These are phyloP conservation scores for Trametes pubescens DNA, from an alignment of 1,284 basidiomycete genomes.

Conservation along the genomic window DNA sequence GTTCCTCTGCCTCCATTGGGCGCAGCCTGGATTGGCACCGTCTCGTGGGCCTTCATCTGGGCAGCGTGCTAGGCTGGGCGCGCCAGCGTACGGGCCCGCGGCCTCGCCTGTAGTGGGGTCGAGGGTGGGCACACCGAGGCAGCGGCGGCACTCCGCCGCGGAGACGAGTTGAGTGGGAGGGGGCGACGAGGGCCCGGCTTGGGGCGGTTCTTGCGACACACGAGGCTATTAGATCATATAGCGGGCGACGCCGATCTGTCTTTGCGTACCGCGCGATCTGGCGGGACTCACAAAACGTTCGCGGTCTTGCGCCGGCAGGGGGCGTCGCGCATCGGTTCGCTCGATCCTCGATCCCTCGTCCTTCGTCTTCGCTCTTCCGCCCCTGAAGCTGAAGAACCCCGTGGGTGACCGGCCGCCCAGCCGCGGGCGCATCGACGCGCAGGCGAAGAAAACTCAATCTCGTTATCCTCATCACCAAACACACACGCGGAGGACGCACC, in stretches of 20 bases:
- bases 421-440: constrained; percentile 2
- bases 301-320: constrained; percentile 7
- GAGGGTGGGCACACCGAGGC: neutral
- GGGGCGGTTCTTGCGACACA: constrained; percentile 15
- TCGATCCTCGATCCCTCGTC: neutral
- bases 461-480: constrained; percentile 8
- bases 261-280: neutral
- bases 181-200: constrained; percentile 1
- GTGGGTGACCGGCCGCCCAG: neutral
- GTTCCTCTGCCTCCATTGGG: neutral
- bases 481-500: constrained; percentile 28
- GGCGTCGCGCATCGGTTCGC: neutral
- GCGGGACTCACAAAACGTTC: constrained; percentile 21
- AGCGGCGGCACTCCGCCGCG: neutral
- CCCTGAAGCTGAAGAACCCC: neutral
- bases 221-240: constrained; percentile 26
- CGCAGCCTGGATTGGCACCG: neutral
- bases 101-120: neutral
- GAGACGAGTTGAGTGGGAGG: neutral
- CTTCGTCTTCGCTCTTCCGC: neutral
- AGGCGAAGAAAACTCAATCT: constrained; percentile 13
- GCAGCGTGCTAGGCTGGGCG: neutral
- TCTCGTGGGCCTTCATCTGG: neutral
- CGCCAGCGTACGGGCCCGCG: neutral
- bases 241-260: constrained; percentile 10